phyloP scores from a whole-genome alignment of 352 stramenopile genomes.

The Globisporangium barbulae region DNA sequence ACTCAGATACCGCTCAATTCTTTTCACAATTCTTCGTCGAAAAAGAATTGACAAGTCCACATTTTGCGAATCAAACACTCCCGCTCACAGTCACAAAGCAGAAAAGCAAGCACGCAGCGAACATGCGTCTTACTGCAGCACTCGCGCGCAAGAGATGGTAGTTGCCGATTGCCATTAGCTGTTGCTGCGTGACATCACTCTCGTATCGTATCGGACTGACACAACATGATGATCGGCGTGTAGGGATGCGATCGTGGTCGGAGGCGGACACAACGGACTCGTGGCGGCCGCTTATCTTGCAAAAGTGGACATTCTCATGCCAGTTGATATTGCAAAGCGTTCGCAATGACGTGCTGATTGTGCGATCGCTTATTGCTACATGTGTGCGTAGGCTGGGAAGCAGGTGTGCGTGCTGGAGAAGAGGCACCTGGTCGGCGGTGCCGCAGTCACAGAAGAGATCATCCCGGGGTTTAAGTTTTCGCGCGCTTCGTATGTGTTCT shows the following conservation, averaged over 20 bases:
- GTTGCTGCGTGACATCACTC: not conserved
- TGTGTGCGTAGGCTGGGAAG: slow-evolving; percentile 55
- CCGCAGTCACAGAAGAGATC: slow-evolving; percentile 90
- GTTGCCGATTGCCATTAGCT: not conserved
- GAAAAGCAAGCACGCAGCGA: slow-evolving; percentile 11
- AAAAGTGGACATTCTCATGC: slow-evolving; percentile 33
- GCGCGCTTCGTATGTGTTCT: slow-evolving; percentile 89
- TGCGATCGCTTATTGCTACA: not conserved
- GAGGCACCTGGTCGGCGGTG: slow-evolving; percentile 82
- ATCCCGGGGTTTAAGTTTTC: slow-evolving; percentile 90
- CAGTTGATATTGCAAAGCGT: not conserved
- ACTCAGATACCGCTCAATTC: not conserved
- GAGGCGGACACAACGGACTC: slow-evolving; percentile 88
- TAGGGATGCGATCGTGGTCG: slow-evolving; percentile 88
- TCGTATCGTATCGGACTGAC: not conserved
- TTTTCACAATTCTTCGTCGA: not conserved
- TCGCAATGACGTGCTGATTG: not conserved
- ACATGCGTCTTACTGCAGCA: slow-evolving; percentile 14
- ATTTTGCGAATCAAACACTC: slow-evolving; percentile 4
- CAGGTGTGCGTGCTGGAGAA: slow-evolving; percentile 88
- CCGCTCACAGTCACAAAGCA: not conserved
- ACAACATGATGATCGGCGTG: not conserved
- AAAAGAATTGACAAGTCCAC: not conserved
- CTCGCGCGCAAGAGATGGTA: slow-evolving; percentile 45
- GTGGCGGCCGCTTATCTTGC: slow-evolving; percentile 87